phyloP scores from a whole-genome alignment of 495 filamentous ascomycete species.

The Mycothermus thermophilus region DNA sequence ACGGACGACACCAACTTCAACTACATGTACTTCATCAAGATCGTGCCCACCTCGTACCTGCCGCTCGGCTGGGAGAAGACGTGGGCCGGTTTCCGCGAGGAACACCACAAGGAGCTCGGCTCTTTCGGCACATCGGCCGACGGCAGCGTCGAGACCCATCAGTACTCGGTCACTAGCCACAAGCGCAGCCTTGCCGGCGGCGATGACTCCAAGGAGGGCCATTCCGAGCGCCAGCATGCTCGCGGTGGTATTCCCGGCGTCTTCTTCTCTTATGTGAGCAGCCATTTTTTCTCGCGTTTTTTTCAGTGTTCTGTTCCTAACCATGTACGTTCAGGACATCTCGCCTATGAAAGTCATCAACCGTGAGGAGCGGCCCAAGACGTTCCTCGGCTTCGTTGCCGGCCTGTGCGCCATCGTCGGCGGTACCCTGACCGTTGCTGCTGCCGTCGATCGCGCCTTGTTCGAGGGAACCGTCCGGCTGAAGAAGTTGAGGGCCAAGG shows the following conservation, averaged over 20 bases:
- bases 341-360: constrained; percentile 99
- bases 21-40: constrained; percentile 99
- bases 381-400: constrained; percentile 78
- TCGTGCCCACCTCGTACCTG: constrained; percentile 87
- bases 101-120: constrained; percentile 44
- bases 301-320: background rate
- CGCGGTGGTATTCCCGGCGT: constrained; percentile 88
- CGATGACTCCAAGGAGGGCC: constrained; percentile 66
- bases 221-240: constrained; percentile 80
- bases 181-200: constrained; percentile 75
- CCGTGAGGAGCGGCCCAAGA: constrained; percentile 75
- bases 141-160: constrained; percentile 89
- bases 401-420: constrained; percentile 91
- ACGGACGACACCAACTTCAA: constrained; percentile 77
- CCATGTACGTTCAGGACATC: constrained; percentile 52
- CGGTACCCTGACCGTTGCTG: constrained; percentile 89
- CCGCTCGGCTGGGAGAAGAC: constrained; percentile 62
- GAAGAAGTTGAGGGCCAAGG: constrained; percentile 68
- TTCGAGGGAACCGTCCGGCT: constrained; percentile 77
- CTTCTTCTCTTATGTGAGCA: constrained; percentile 84
- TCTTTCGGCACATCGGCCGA: constrained; percentile 45
- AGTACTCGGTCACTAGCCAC: constrained; percentile 94
- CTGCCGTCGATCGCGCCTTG: constrained; percentile 77
- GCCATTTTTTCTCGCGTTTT: constrained; percentile 7
- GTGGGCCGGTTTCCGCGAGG: constrained; percentile 14